Evolutionary conservation across 352 stramenopile species (phyloP), one percentile per base, ranked within the genome.

Genomic region (Pythium monospermum): DNA sequence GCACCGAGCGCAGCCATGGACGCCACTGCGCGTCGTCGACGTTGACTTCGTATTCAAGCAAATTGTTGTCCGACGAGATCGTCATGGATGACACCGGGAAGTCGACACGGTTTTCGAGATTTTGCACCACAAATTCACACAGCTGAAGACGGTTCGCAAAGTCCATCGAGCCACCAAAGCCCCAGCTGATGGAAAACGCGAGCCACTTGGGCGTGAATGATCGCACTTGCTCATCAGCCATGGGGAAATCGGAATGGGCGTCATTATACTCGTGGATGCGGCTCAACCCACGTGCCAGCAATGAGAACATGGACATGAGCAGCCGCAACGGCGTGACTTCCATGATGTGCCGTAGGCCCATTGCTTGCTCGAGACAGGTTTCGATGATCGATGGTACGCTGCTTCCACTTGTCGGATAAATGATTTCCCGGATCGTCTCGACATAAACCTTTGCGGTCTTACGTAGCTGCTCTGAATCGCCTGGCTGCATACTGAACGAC

Each of bases 181-280:
- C 94, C 97, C 97, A 99, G 23, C 99, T 65, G 38, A 99, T 76
- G 16, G 94, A 96, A 59, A 99, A 98, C n/a, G 99, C 68, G 44
- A 99, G 73, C 95, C 96, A 99, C 32, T 98, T 97, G 15, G 93
- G 85, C 6, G 96, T 81, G 73, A 99, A 99, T 32, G 84, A 81
- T 30, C 91, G 76, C 64, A 99, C 93, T 66, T 99, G 96, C n/a
- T 98, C 95, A 32, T 84, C 79, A 1, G 76, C 82, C 91, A 99
- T 98, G 0, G 96, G 96, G 57, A 99, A 99, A 54, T 99, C 97
- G 1, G 91, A 90, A 59, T 99, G 96, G 37, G 91, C 94, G 72
- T 99, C 97, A 63, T 99, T 98, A 72, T 99, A 99, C 65, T 99
- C 96, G 44, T 97, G 87, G 22, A 98, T 96, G 28, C 96, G 71